These are phyloP conservation scores for Oryza meyeriana DNA, from an alignment of 176 grass and related monocot genomes.

Conservation along the genomic window DNA sequence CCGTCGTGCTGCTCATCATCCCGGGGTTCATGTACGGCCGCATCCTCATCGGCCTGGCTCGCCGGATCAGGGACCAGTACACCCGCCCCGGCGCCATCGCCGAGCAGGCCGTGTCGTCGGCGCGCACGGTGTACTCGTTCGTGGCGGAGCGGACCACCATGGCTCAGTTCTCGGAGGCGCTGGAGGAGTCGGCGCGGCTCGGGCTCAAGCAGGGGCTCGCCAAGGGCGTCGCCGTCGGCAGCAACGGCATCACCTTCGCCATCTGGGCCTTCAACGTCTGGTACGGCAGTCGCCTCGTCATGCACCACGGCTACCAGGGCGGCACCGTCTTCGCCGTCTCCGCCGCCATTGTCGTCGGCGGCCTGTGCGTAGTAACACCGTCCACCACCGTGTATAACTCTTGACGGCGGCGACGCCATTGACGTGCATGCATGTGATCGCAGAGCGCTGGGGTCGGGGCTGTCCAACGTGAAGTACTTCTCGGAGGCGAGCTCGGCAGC, in stretches of 20 bases:
- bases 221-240: conserved; percentile 90
- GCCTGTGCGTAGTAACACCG: conserved; percentile 46
- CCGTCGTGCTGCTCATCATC: conserved; percentile 73
- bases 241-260: conserved; percentile 79
- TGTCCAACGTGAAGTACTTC: conserved; percentile 92
- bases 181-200: conserved; percentile 66
- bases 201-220: conserved; percentile 83
- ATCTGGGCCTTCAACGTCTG: conserved; percentile 86
- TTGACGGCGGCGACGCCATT: not conserved
- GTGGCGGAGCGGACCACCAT: conserved; percentile 62
- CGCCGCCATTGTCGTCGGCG: conserved; percentile 63
- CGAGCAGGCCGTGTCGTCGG: conserved; percentile 84
- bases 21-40: conserved; percentile 80
- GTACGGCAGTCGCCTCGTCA: conserved; percentile 94
- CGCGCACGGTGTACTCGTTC: conserved; percentile 88
- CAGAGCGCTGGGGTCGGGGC: conserved; percentile 79
- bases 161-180: conserved; percentile 61
- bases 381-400: not conserved
- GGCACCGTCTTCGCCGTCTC: conserved; percentile 89
- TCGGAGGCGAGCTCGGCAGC: conserved; percentile 81
- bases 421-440: not conserved
- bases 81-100: conserved; percentile 57
- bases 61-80: conserved; percentile 77
- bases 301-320: conserved; percentile 78
- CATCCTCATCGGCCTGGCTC: conserved; percentile 73